phyloP scores from a whole-genome alignment of 768 basidiomycete species.

The Crassisporium funariophilum region DNA sequence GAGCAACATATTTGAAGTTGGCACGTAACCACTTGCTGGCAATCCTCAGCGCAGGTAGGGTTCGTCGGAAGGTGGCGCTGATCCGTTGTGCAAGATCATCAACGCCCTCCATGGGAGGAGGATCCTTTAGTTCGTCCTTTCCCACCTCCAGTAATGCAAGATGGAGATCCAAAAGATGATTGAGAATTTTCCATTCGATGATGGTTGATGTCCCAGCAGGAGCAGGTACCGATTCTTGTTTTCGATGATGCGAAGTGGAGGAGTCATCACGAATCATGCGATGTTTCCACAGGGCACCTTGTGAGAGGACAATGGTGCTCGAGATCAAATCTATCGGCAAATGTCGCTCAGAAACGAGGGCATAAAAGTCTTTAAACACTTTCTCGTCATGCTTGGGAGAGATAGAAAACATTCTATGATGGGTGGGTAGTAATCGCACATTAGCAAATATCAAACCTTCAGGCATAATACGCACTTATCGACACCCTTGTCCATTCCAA shows the following conservation, averaged over 20 bases:
- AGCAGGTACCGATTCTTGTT: slow-evolving; percentile 26
- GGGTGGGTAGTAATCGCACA: slow-evolving; percentile 9
- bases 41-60: slow-evolving; percentile 84
- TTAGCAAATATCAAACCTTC: slow-evolving; percentile 7
- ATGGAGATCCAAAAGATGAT: slow-evolving; percentile 68
- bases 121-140: slow-evolving; percentile 57
- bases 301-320: slow-evolving; percentile 69
- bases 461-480: slow-evolving; percentile 53
- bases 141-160: slow-evolving; percentile 68
- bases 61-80: slow-evolving; percentile 82
- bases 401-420: slow-evolving; percentile 49
- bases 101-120: slow-evolving; percentile 53
- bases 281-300: slow-evolving; percentile 86
- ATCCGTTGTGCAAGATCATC: slow-evolving; percentile 80
- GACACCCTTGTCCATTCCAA: slow-evolving; percentile 50
- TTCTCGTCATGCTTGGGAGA: slow-evolving; percentile 47
- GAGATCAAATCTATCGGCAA: slow-evolving; percentile 78
- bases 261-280: slow-evolving; percentile 64
- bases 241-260: slow-evolving; percentile 24
- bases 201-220: slow-evolving; percentile 35
- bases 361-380: slow-evolving; percentile 57
- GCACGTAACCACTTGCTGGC: slow-evolving; percentile 87
- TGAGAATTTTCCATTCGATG: slow-evolving; percentile 66
- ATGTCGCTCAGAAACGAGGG: slow-evolving; percentile 65
- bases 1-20: slow-evolving; percentile 68